phyloP scores from a whole-genome alignment of 2,329 filamentous ascomycete genomes.

The Ceratocystis alfenasii region DNA sequence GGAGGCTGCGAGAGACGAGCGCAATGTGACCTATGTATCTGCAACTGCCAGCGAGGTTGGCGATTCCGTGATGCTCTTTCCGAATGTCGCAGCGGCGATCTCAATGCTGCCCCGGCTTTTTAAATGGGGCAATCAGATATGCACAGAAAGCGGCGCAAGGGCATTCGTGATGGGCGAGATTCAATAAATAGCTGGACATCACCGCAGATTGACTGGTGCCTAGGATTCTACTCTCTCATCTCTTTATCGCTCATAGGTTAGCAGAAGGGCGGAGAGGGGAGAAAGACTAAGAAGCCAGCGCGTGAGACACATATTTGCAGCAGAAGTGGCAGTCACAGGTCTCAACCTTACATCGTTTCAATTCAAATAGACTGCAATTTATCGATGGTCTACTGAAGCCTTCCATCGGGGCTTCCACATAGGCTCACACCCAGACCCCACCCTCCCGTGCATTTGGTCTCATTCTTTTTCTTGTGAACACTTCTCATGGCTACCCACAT shows the following conservation, averaged over 20 bases:
- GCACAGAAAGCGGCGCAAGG: neutral
- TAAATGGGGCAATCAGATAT: neutral
- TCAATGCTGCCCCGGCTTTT: neutral
- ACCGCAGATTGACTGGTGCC: neutral
- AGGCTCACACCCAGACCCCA: neutral
- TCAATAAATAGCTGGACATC: neutral
- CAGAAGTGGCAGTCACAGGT: neutral
- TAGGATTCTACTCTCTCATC: neutral
- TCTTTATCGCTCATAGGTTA: neutral
- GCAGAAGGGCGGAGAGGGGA: neutral
- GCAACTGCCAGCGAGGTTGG: neutral
- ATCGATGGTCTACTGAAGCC: neutral
- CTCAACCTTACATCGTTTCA: neutral
- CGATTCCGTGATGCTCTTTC: neutral
- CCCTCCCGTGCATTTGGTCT: neutral
- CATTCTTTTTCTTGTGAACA: neutral
- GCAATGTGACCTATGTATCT: neutral
- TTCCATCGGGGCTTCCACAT: neutral
- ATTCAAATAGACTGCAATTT: neutral
- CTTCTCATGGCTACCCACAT: neutral
- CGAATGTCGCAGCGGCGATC: neutral
- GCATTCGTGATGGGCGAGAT: neutral
- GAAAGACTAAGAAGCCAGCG: slow-evolving; percentile 1
- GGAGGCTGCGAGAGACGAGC: neutral
- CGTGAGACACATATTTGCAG: slow-evolving; percentile 6